Evolutionary conservation across 768 basidiomycete genomes (phyloP).

Genomic region (Trametes gibbosa): DNA sequence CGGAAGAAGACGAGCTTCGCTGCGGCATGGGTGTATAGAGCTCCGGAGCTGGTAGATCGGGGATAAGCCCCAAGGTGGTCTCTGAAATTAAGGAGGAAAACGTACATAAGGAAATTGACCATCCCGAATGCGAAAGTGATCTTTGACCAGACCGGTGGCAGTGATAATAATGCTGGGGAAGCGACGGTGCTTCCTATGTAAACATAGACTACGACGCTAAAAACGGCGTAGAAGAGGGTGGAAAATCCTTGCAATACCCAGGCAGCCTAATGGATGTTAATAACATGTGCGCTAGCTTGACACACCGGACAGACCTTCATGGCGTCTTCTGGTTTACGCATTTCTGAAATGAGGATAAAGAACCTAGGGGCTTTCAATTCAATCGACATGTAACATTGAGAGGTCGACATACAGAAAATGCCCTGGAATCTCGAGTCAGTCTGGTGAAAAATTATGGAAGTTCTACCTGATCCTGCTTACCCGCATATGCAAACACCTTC

Average conservation of each 20-base stretch:
- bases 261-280: slow-evolving; percentile 38
- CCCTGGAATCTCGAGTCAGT: slow-evolving; percentile 28
- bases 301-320: slow-evolving; percentile 43
- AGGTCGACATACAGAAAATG: slow-evolving; percentile 47
- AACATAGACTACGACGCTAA: slow-evolving; percentile 39
- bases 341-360: slow-evolving; percentile 58
- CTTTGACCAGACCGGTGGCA: slow-evolving; percentile 50
- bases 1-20: slow-evolving; percentile 55
- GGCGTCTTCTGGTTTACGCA: slow-evolving; percentile 48
- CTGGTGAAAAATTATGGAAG: neutral
- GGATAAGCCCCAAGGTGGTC: neutral
- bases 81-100: neutral
- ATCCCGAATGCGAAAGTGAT: slow-evolving; percentile 47
- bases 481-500: slow-evolving; percentile 51
- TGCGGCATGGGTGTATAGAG: slow-evolving; percentile 49
- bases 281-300: neutral
- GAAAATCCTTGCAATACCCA: slow-evolving; percentile 54
- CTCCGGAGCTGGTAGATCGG: slow-evolving; percentile 36
- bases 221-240: slow-evolving; percentile 49
- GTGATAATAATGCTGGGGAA: slow-evolving; percentile 46
- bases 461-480: slow-evolving; percentile 23
- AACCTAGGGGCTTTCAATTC: slow-evolving; percentile 35
- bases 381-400: neutral
- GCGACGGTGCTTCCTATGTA: slow-evolving; percentile 47
- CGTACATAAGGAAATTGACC: slow-evolving; percentile 50